phyloP scores from a whole-genome alignment of 106 monocot genomes.

The Dendrobium chrysotoxum region DNA sequence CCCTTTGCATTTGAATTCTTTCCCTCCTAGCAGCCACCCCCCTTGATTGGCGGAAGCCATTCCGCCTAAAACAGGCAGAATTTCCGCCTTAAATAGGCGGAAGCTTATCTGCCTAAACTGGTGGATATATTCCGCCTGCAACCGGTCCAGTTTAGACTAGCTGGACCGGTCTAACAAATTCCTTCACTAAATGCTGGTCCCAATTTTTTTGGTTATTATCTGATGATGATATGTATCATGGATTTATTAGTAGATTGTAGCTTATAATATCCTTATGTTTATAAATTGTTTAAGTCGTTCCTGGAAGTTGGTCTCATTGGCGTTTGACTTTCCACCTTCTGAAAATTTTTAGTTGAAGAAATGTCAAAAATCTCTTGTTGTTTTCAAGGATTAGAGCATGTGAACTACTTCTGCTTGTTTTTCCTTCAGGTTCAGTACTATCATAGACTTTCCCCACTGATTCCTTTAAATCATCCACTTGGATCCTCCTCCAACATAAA shows the following conservation, averaged over 20 bases:
- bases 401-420: not conserved
- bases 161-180: too few relatives aligned
- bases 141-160: too few relatives aligned
- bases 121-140: too few relatives aligned
- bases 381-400: not conserved
- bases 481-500: slow-evolving; percentile 67
- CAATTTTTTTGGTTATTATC: not conserved
- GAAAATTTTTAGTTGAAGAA: not conserved
- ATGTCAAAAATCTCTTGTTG: not conserved
- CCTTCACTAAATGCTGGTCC: not conserved
- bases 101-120: too few relatives aligned
- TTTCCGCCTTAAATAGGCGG: too few relatives aligned
- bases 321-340: not conserved
- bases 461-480: slow-evolving; percentile 62
- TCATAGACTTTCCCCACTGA: slow-evolving; percentile 76
- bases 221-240: not conserved
- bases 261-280: not conserved
- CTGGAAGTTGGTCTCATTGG: not conserved
- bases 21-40: too few relatives aligned
- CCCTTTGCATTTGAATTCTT: too few relatives aligned
- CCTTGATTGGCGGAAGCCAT: too few relatives aligned
- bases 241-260: not conserved
- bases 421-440: slow-evolving; percentile 77
- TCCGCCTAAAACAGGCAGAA: too few relatives aligned
- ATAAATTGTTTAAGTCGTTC: not conserved